Evolutionary conservation across 1,284 basidiomycete species (phyloP).

Genomic region (Sporisorium reilianum): DNA sequence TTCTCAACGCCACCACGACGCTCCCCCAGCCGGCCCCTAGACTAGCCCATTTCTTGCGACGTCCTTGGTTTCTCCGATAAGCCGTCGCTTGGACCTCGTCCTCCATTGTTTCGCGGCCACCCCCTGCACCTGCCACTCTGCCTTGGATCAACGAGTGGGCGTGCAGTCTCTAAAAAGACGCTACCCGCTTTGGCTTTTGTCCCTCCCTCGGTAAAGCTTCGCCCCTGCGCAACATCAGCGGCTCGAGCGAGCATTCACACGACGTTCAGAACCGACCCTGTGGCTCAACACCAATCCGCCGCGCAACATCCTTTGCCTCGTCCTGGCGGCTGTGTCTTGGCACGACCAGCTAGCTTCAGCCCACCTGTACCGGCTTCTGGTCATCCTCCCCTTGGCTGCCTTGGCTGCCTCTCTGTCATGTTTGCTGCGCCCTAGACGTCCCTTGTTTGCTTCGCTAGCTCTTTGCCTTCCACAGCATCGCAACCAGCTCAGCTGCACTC

Average conservation of each 20-base stretch:
- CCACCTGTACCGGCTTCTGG: too few species aligned
- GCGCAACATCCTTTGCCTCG: neutral
- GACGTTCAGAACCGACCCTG: neutral
- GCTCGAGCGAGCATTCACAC: neutral
- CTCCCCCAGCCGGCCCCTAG: too few species aligned
- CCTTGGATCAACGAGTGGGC: neutral
- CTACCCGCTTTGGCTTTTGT: neutral
- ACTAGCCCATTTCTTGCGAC: too few species aligned
- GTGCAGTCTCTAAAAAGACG: neutral
- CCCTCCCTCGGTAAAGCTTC: neutral
- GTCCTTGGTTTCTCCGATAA: too few species aligned
- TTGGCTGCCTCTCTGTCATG: neutral
- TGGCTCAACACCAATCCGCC: neutral
- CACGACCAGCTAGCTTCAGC: neutral
- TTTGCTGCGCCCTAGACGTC: too few species aligned
- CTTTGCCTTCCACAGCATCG: neutral
- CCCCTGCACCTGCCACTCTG: too few species aligned
- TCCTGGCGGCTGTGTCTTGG: too few species aligned
- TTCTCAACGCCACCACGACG: neutral
- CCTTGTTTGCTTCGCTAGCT: neutral
- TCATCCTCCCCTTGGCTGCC: too few species aligned
- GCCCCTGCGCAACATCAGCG: neutral
- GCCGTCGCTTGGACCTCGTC: constrained; percentile 4
- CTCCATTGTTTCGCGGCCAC: neutral
- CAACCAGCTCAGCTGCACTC: neutral